Evolutionary conservation across 2,329 filamentous ascomycete genomes (phyloP).

Genomic region (Grosmannia serpens): DNA sequence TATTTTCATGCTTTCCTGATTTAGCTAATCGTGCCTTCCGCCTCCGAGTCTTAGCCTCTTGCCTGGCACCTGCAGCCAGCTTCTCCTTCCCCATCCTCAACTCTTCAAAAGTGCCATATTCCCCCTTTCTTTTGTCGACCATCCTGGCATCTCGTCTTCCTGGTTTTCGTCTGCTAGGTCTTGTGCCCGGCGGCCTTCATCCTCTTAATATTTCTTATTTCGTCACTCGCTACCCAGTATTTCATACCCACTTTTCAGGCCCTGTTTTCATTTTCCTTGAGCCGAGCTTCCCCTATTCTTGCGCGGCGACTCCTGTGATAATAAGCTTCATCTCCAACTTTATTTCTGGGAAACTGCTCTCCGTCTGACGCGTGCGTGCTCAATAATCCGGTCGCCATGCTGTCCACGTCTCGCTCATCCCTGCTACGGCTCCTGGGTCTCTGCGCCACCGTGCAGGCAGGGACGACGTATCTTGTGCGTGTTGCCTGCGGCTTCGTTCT

Average conservation of each 20-base stretch:
- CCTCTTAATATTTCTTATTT: not conserved
- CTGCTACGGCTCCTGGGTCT: slow-evolving; percentile 5
- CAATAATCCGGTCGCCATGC: not conserved
- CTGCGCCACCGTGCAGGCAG: slow-evolving; percentile 6
- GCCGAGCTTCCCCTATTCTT: not conserved
- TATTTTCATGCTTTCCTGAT: not conserved
- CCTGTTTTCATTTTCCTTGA: not conserved
- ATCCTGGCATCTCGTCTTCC: no score
- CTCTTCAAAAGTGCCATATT: not conserved
- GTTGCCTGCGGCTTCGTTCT: not conserved
- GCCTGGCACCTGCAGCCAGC: not conserved
- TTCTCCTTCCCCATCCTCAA: not conserved
- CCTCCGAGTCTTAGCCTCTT: not conserved
- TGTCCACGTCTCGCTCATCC: not conserved
- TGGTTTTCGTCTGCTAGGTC: not conserved
- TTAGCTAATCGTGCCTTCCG: not conserved
- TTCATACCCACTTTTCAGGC: not conserved
- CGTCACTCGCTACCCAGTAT: not conserved
- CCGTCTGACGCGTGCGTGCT: not conserved
- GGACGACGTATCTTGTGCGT: slow-evolving; percentile 6
- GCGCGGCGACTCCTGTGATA: not conserved
- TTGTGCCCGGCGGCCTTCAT: not conserved
- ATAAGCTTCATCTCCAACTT: not conserved
- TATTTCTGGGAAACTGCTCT: not conserved
- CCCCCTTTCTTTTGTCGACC: not conserved